phyloP scores from a whole-genome alignment of 805 yeast genomes.

The Ogataea zsoltii region DNA sequence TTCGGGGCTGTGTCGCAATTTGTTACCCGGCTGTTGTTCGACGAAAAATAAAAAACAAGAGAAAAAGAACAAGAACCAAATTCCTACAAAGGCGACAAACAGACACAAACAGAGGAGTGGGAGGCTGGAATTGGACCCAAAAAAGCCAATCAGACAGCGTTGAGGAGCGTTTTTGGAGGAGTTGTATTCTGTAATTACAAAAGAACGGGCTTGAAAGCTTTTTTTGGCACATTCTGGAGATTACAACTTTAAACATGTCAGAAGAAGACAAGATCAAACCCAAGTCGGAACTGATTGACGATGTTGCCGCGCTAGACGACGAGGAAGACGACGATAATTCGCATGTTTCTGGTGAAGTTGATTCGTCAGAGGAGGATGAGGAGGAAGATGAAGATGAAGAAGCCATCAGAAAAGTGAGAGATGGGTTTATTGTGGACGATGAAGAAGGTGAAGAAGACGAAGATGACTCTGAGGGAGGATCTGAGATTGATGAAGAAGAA shows the following conservation, averaged over 20 bases:
- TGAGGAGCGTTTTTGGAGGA: constrained; percentile 2
- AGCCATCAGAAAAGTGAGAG: constrained; percentile 77
- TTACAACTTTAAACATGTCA: constrained; percentile 18
- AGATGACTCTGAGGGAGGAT: constrained; percentile 55
- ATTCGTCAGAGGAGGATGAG: constrained; percentile 88
- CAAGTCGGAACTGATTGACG: constrained; percentile 21
- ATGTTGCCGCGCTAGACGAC: constrained; percentile 33
- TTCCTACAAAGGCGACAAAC: neutral
- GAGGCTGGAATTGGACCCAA: constrained; percentile 2
- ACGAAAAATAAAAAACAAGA: constrained; percentile 4
- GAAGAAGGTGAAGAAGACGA: constrained; percentile 56
- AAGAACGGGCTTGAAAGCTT: neutral
- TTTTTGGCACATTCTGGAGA: neutral
- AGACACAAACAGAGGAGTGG: neutral
- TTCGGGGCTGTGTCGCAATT: neutral
- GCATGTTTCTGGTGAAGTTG: constrained; percentile 39
- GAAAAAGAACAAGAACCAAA: neutral
- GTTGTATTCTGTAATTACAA: neutral
- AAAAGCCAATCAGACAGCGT: constrained; percentile 2
- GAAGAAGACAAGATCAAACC: constrained; percentile 17
- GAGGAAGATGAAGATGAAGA: constrained; percentile 87
- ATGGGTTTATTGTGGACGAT: constrained; percentile 93
- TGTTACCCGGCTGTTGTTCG: constrained; percentile 5
- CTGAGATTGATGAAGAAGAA: constrained; percentile 32
- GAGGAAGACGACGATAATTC: constrained; percentile 36